Evolutionary conservation across 1,284 basidiomycete species (phyloP), one percentile per base, ranked within the genome.

Genomic region (Phylloboletellus chloephorus): DNA sequence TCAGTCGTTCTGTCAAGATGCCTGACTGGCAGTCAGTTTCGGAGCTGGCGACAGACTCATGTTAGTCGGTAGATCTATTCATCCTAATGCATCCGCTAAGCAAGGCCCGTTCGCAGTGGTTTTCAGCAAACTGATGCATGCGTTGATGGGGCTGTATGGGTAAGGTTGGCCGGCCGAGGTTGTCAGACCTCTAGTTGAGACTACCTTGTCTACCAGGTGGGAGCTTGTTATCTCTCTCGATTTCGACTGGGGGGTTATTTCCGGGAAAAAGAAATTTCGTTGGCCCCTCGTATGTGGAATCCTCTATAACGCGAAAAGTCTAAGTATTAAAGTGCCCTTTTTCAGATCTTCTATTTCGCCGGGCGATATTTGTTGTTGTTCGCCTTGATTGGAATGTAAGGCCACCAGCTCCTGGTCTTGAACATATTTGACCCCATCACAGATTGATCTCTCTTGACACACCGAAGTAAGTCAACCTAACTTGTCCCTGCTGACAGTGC

Each of bases 361-460:
- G 58, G 58, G 4, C 53, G 63, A 40, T 61, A 61, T 43, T 16
- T 64, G 5, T 28, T 61, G 26, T 46, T 65, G 17, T 61, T 57
- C n/a, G 63, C 58, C 5, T 45, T 65, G 49, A 48, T 61, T 3
- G 58, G 58, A 43, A 64, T 61, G 63, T 62, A 41, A 41, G 55
- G 30, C 2, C 2, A 5, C 13, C 15, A 9, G 13, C 25, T 31
- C 9, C 8, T 21, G 6, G 15, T 17, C 10, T 26, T 16, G n/a
- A 28, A 12, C 24, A 15, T 38, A 7, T 23, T 31, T 60, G 15
- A 63, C 35, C 2, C 4, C n/a, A 22, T 30, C 23, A 4, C 19
- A 61, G 58, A 48, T 41, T 54, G 31, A 35, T 64, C 29, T 62
- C 61, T 25, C 31, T 65, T 7, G 60, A 61, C 21, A 49, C 53